A percentile compares a stretch with the other conserved stretches of the same genome.
Conservation (phyloP, 306 rosid species). For the Neltuma alba region DNA sequence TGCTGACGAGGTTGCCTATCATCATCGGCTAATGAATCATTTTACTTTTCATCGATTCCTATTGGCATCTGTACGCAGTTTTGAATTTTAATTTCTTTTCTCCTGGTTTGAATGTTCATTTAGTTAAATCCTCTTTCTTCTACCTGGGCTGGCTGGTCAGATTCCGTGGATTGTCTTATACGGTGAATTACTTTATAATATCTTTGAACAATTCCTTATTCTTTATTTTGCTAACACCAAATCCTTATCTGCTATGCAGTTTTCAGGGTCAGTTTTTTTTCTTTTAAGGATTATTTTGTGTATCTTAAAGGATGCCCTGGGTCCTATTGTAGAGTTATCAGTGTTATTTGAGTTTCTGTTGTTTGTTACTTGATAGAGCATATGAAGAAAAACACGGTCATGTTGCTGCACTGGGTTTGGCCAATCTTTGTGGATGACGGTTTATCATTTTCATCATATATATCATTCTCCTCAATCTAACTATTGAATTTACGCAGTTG, state of each 20-base stretch:
- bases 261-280: not conserved
- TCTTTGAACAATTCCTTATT: slow-evolving; percentile 1
- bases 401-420: not conserved
- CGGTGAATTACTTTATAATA: not conserved
- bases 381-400: not conserved
- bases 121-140: slow-evolving; percentile 16
- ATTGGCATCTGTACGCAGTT: slow-evolving; percentile 2
- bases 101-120: not conserved
- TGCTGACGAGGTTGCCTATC: not conserved
- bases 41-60: slow-evolving; percentile 6
- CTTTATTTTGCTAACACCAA: not conserved
- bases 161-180: slow-evolving; percentile 10
- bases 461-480: not conserved
- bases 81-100: slow-evolving; percentile 14
- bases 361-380: not conserved
- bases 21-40: slow-evolving; percentile 20
- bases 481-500: not conserved
- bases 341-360: not conserved
- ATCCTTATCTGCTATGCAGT: not conserved
- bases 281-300: not conserved
- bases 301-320: not conserved
- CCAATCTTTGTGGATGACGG: not conserved
- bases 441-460: not conserved
- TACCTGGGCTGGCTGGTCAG: slow-evolving; percentile 12
- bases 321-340: not conserved